These are phyloP conservation scores for Singerocomus inundabilis DNA, from an alignment of 1,284 basidiomycete genomes.

Conservation along the genomic window DNA sequence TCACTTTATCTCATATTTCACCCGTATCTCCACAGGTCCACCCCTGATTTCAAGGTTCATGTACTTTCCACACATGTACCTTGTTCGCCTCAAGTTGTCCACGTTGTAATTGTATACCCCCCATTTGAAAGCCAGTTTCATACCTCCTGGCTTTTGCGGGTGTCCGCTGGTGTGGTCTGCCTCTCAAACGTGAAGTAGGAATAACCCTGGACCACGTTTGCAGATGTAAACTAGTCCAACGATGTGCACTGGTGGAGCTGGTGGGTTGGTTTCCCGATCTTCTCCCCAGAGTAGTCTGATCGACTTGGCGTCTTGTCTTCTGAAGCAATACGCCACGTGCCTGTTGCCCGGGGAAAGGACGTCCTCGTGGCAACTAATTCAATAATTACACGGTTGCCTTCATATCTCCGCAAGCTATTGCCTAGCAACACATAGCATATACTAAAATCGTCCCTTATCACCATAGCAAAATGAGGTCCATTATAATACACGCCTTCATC, in stretches of 20 bases:
- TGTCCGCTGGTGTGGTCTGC: neutral
- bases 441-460: neutral
- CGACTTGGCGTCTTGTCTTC: too few relatives aligned
- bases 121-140: slow-evolving; percentile 7
- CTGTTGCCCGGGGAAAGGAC: neutral
- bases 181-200: neutral
- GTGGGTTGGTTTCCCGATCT: neutral
- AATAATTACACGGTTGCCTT: neutral
- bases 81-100: slow-evolving; percentile 23
- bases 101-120: slow-evolving; percentile 11
- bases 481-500: neutral
- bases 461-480: neutral
- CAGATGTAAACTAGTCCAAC: neutral
- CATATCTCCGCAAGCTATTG: neutral
- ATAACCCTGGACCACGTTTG: neutral
- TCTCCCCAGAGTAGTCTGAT: neutral
- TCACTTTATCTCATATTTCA: slow-evolving; percentile 11
- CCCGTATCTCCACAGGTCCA: slow-evolving; percentile 3
- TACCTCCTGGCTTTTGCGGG: slow-evolving; percentile 5
- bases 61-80: slow-evolving; percentile 2
- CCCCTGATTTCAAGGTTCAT: slow-evolving; percentile 7
- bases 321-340: slow-evolving; percentile 10
- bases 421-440: neutral
- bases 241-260: neutral
- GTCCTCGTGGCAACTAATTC: neutral